phyloP scores from a whole-genome alignment of 2,329 filamentous ascomycete genomes.

The Nannizziopsis barbatae region DNA sequence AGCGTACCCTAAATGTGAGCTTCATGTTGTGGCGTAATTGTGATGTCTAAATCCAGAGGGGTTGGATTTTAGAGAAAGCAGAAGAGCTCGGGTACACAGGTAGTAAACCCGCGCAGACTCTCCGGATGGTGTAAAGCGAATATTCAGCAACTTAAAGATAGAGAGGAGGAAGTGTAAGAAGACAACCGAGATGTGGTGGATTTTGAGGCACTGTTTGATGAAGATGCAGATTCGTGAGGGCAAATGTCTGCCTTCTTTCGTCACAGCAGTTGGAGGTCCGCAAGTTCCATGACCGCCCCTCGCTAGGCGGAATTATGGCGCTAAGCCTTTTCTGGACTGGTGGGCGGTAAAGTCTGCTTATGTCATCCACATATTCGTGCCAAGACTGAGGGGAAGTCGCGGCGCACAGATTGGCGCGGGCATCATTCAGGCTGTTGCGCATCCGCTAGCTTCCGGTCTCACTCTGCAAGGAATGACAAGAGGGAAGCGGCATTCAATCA shows the following conservation, averaged over 20 bases:
- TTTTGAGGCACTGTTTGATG: not conserved
- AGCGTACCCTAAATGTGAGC: slow-evolving; percentile 18
- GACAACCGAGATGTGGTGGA: not conserved
- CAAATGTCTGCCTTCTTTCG: slow-evolving; percentile 14
- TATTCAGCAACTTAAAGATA: not conserved
- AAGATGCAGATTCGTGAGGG: not conserved
- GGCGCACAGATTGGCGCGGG: not conserved
- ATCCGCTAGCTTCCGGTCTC: no score
- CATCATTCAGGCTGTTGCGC: no score
- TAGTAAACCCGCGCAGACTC: not conserved
- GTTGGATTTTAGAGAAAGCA: no score
- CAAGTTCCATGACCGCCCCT: slow-evolving; percentile 9
- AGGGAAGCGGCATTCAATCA: no score
- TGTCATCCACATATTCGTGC: not conserved
- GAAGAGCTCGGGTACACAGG: not conserved
- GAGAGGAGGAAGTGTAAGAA: not conserved
- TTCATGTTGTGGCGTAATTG: slow-evolving; percentile 15
- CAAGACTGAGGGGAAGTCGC: slow-evolving; percentile 5
- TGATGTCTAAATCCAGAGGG: slow-evolving; percentile 2
- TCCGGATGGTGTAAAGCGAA: not conserved
- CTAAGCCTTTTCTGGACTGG: slow-evolving; percentile 1
- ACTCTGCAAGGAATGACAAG: no score
- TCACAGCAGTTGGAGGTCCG: not conserved
- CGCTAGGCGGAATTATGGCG: not conserved
- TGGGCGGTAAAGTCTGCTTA: not conserved